A percentile compares a stretch with the other conserved stretches of the same genome.
These are phyloP conservation scores for Cicer pinnatifidum DNA, from an alignment of 306 rosid genomes.

Conservation along the genomic window DNA sequence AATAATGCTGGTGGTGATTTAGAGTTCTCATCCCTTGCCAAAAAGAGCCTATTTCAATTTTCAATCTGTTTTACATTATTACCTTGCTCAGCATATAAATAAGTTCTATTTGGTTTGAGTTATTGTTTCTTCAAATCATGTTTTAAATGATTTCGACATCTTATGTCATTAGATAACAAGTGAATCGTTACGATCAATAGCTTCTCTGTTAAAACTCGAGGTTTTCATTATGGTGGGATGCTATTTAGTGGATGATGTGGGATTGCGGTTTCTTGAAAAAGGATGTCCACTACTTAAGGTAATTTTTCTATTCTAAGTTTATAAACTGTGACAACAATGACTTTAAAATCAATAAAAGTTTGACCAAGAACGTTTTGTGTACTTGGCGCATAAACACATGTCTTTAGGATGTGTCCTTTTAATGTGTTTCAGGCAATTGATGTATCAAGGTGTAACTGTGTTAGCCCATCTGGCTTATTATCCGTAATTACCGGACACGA, in stretches of 20 bases:
- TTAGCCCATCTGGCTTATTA: conserved; percentile 56
- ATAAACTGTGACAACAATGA: conserved; percentile 16
- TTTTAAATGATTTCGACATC: conserved; percentile 32
- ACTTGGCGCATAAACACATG: conserved; percentile 19
- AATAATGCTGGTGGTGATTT: neutral
- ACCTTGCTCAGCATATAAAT: conserved; percentile 5
- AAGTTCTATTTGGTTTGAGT: conserved; percentile 4
- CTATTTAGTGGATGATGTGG: conserved; percentile 59
- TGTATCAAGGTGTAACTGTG: conserved; percentile 63
- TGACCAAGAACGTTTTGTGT: neutral
- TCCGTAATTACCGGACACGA: conserved; percentile 58
- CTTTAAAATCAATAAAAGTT: conserved; percentile 29
- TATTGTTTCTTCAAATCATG: conserved; percentile 6
- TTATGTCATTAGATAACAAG: conserved; percentile 52
- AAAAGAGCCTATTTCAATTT: conserved; percentile 19
- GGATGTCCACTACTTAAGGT: conserved; percentile 71
- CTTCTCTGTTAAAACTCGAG: conserved; percentile 65
- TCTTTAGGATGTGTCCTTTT: conserved; percentile 31
- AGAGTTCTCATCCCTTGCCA: conserved; percentile 24
- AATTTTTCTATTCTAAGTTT: conserved; percentile 5
- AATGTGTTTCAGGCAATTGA: conserved; percentile 60
- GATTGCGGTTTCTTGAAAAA: conserved; percentile 59
- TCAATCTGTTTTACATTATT: conserved; percentile 12
- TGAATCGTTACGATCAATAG: conserved; percentile 61
- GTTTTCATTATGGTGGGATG: conserved; percentile 59